Evolutionary conservation across 106 monocot genomes (phyloP).

Genomic region (Iris macrosiphon): DNA sequence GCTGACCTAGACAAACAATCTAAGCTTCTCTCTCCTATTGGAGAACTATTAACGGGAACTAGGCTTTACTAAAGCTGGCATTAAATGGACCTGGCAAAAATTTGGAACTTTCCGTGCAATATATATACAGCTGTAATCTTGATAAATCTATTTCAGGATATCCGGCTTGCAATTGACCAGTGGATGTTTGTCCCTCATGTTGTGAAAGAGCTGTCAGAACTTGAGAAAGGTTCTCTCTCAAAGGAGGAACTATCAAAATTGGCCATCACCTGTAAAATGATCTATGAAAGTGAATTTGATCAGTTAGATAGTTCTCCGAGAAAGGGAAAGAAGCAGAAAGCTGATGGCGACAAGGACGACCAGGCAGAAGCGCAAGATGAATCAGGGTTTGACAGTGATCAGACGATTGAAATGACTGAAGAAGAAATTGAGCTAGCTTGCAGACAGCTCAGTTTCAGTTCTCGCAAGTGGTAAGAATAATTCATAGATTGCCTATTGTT

Average conservation of each 20-base stretch:
- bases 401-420: conserved; percentile 93
- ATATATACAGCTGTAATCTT: no score
- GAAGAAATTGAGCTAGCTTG: conserved; percentile 88
- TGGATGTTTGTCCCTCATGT: conserved; percentile 89
- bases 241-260: conserved; percentile 49
- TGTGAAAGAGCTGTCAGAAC: conserved; percentile 44
- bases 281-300: conserved; percentile 48
- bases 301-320: conserved; percentile 5
- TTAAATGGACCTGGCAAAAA: no score
- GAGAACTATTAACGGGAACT: no score
- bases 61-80: no score
- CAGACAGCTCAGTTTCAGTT: conserved; percentile 24
- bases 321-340: conserved; percentile 14
- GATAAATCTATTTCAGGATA: conserved; percentile 38
- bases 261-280: conserved; percentile 43
- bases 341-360: background rate
- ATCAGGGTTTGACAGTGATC: conserved; percentile 67
- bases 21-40: no score
- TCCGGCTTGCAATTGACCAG: conserved; percentile 51
- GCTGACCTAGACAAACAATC: no score
- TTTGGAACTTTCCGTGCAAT: no score
- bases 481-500: no score
- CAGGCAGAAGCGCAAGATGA: conserved; percentile 10
- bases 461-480: no score
- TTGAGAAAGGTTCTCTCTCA: conserved; percentile 32